Evolutionary conservation across 1,284 basidiomycete species (phyloP), one percentile per base, ranked within the genome.

Genomic region (Cutaneotrichosporon curvatum): DNA sequence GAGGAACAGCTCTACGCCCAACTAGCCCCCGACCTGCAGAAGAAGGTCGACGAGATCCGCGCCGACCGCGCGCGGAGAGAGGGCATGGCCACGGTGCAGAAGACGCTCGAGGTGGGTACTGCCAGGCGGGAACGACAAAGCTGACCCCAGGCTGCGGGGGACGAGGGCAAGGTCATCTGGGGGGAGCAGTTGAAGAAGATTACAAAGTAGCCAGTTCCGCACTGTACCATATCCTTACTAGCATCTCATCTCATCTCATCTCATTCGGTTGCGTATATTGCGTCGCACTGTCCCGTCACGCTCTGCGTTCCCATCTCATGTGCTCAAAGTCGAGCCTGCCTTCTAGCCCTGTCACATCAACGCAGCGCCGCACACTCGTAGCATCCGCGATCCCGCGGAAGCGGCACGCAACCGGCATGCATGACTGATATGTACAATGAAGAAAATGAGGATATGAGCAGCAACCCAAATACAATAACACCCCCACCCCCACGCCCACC

Each of bases 1-100:
- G 68, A 70, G 40, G 56, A 71, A 42, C 60, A 71, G 45, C 61
- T 68, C 30, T 71, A 71, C 56, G 56, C 65, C 33, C 39, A 54
- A 30, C 56, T 70, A 23, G 61, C 68, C 33, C 68, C 68, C 11
- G 68, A 70, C 36, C 58, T 70, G 25, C 63, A 68, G 50, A 47
- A 51, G 19, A 66, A 70, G 53, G 63, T 69, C 18, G 68, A 70
- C 48, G 60, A 60, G 34, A 53, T 68, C 12, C 54, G 65, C n/a
- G n/a, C n/a, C n/a, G n/a, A n/a, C n/a, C n/a, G n/a, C 14, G 52
- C 57, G 0, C 59, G 12, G 25, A 40, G 68, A 42, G 57, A 51
- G 25, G 12, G 25, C 25, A 12, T 52, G 4, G 55, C 35, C 10
- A 40, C 35, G 5, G 49, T 59, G 30, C 36, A 47, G 47, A 45